Conservation (phyloP, 176 grass and related monocot genomes). For the Otatea glauca region DNA sequence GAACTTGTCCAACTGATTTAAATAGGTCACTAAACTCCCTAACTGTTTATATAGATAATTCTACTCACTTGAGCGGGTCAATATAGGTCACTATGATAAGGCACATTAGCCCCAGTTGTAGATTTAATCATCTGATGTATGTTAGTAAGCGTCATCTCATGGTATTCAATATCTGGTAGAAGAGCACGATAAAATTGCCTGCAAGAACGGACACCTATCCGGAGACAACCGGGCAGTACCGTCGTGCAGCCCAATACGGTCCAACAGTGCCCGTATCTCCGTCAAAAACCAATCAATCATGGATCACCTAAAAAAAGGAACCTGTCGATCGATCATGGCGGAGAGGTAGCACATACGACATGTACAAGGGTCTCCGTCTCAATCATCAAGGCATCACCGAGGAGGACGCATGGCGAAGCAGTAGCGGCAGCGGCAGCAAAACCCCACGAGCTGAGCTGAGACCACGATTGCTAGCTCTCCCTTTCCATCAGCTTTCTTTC, state of each 20-base stretch:
- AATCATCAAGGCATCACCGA: conserved; percentile 43
- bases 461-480: neutral
- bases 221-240: neutral
- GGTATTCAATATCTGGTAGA: too few relatives aligned
- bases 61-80: too few relatives aligned
- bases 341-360: neutral
- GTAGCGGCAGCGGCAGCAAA: too few relatives aligned
- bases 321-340: neutral
- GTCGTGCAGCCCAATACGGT: neutral
- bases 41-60: too few relatives aligned
- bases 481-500: conserved; percentile 30
- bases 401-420: conserved; percentile 9
- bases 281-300: neutral
- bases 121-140: too few relatives aligned
- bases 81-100: too few relatives aligned
- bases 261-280: neutral
- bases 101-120: too few relatives aligned
- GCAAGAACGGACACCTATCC: neutral
- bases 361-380: conserved; percentile 12
- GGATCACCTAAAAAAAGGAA: neutral
- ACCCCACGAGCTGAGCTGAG: conserved; percentile 12
- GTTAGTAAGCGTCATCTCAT: too few relatives aligned
- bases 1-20: too few relatives aligned
- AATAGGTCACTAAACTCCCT: too few relatives aligned
- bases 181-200: neutral